phyloP scores from a whole-genome alignment of 75 land plant genomes.

The Sequoia sempervirens region DNA sequence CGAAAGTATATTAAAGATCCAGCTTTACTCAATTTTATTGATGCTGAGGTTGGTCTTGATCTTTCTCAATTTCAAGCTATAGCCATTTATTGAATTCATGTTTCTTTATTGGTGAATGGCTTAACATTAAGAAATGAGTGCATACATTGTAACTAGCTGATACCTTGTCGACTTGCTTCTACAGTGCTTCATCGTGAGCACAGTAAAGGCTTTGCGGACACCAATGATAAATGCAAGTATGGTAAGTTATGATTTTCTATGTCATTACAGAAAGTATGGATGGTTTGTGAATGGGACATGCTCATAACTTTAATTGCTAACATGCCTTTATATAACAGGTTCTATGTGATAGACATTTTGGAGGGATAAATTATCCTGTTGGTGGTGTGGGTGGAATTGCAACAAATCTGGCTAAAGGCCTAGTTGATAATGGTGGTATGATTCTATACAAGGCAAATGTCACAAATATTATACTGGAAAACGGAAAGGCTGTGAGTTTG shows the following conservation, averaged over 20 bases:
- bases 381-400: conserved; percentile 99
- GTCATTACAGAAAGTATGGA: neutral
- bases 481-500: conserved; percentile 79
- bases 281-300: neutral
- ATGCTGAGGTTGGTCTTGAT: conserved; percentile 74
- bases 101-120: neutral
- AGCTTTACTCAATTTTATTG: conserved; percentile 77
- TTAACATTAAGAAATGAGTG: neutral
- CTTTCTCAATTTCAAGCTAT: neutral
- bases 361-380: conserved; percentile 95
- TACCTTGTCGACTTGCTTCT: conserved; percentile 7
- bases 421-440: conserved; percentile 75
- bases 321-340: conserved; percentile 43
- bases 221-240: conserved; percentile 99
- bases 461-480: conserved; percentile 50
- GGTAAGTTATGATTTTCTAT: conserved; percentile 37
- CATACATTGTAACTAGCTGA: neutral
- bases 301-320: neutral
- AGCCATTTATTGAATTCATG: neutral
- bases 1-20: conserved; percentile 90
- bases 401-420: conserved; percentile 74
- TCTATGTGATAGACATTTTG: conserved; percentile 93
- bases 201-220: conserved; percentile 86
- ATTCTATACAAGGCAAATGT: conserved; percentile 90
- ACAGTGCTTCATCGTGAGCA: conserved; percentile 98